Evolutionary conservation across 208 protist species (phyloP).

Genomic region (Crithidia sp.): DNA sequence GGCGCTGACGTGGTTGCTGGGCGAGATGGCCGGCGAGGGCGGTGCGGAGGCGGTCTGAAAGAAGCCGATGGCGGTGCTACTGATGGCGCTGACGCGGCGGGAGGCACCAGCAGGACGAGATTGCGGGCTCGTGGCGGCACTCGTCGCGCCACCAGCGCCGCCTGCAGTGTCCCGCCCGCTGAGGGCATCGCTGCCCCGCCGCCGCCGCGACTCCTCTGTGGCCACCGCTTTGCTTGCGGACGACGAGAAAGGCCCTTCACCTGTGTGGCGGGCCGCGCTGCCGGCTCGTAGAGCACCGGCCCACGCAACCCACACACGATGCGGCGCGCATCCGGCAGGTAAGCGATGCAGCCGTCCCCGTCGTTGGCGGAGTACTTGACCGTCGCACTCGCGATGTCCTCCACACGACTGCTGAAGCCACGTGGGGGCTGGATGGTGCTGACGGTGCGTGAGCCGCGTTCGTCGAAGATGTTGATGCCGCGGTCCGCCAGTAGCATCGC

Average conservation of each 20-base stretch:
- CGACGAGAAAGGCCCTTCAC: background rate
- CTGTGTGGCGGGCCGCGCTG: background rate
- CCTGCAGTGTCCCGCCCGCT: background rate
- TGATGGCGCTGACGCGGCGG: background rate
- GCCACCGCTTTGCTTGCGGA: no score
- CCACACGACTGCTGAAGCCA: constrained; percentile 44
- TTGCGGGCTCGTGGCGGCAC: no score
- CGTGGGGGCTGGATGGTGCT: constrained; percentile 54
- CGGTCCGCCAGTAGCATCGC: constrained; percentile 71
- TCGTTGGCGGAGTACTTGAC: constrained; percentile 63
- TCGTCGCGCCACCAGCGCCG: background rate
- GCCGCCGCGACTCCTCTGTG: background rate
- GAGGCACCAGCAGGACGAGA: background rate
- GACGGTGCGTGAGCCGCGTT: constrained; percentile 57
- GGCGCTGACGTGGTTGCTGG: background rate
- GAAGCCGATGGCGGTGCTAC: background rate
- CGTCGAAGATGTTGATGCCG: constrained; percentile 78
- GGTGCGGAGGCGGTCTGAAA: background rate
- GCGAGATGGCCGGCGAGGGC: background rate
- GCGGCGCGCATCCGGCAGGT: constrained; percentile 44
- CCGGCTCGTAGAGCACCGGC: constrained; percentile 68
- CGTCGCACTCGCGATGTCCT: constrained; percentile 70
- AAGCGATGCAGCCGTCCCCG: constrained; percentile 69
- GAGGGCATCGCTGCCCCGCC: background rate
- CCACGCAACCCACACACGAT: constrained; percentile 76